These are phyloP conservation scores for Oryza australiensis DNA, from an alignment of 176 grass and related monocot species.

Conservation along the genomic window DNA sequence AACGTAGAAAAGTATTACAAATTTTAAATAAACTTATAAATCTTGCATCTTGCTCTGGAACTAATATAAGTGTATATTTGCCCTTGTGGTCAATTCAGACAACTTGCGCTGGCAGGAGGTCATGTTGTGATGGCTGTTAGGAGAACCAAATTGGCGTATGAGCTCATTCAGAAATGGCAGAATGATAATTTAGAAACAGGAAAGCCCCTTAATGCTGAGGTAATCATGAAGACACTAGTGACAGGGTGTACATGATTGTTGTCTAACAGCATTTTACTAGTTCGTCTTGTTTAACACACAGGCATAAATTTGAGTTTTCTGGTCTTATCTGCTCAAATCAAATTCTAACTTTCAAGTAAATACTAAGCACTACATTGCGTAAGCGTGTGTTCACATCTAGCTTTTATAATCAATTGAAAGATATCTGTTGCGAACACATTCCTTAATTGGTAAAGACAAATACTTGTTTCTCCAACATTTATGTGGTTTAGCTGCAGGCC, in stretches of 20 bases:
- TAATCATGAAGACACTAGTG: constrained; percentile 44
- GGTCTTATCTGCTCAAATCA: not conserved
- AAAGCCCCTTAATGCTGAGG: constrained; percentile 82
- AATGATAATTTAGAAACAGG: constrained; percentile 67
- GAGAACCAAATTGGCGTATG: constrained; percentile 73
- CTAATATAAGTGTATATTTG: constrained; percentile 2
- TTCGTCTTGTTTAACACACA: not conserved
- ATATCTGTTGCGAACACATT: not conserved
- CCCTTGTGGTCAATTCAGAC: constrained; percentile 50
- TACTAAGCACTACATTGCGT: constrained; percentile 7
- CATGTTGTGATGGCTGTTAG: constrained; percentile 98
- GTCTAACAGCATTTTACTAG: not conserved
- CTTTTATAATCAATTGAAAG: constrained; percentile 15
- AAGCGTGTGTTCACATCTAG: not conserved
- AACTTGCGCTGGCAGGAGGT: constrained; percentile 75
- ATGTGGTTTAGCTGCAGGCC: constrained; percentile 1
- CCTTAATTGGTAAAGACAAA: constrained; percentile 12
- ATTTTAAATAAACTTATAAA: not conserved
- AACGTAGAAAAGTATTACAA: not conserved
- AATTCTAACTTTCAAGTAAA: not conserved
- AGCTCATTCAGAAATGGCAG: constrained; percentile 96
- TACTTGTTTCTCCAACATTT: constrained; percentile 10
- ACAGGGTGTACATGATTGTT: not conserved
- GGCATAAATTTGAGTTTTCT: not conserved
- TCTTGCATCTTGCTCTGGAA: constrained; percentile 1